Evolutionary conservation across 1,284 basidiomycete genomes (phyloP), one percentile per base, ranked within the genome.

Genomic region (Trichosporon faecale): DNA sequence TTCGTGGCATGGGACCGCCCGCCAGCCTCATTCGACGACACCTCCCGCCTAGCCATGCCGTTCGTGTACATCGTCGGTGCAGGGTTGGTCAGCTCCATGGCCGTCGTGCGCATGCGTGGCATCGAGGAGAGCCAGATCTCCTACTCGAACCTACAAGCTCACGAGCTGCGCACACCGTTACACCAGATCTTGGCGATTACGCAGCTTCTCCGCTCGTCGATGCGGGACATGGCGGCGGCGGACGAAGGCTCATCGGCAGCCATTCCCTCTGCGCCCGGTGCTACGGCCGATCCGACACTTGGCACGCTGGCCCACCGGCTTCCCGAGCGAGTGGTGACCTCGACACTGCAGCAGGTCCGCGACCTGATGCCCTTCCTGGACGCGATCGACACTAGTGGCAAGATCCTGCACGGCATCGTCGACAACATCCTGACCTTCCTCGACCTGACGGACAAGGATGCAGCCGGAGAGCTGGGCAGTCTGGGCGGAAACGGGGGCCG

Each of bases 171-270:
- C 1, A 83, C 82, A 2, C 82, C 82, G 0, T 68, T 82, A 16
- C 82, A 83, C 72, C 82, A 83, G 69, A 81, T 83, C 64, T 75
- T 81, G 11, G 81, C 81, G 18, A 79, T 82, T 61, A 80, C 82
- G 8, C 78, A 79, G 69, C 70, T 83, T 0, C 74, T 83, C 1
- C 79, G 81, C 25, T 76, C 79, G 1, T 73, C 73, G 14, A 76
- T 83, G 69, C 72, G 72, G 8, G 82, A 82, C 60, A 71, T 81
- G 14, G 79, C 78, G 21, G 77, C 40, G 2, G 40, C 40, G 3
- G 40, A 44, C 18, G 40, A 44, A 18, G 18, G 40, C 18, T 16
- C 40, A 7, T 6, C 18, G 18, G 40, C 5, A 3, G 16, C 40
- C 12, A 8, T n/a, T 6, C 40, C 16, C 5, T n/a, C 40, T 8